Percentiles rank a stretch among this genome's conserved stretches.
Evolutionary conservation across 495 filamentous ascomycete species (phyloP).

Genomic region (Extremus antarcticus): DNA sequence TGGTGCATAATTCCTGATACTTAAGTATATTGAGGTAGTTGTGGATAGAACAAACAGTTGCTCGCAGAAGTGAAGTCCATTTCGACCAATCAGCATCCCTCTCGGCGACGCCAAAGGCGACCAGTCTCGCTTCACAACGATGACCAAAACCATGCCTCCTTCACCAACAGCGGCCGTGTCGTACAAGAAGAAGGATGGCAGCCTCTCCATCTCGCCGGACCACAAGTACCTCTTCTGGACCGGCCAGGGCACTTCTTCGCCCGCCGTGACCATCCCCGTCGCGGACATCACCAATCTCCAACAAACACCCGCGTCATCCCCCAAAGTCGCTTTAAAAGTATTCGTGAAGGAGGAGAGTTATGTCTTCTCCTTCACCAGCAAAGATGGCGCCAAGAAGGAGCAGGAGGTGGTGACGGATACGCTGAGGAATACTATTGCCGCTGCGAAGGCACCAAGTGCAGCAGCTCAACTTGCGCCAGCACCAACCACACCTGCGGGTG

Average conservation of each 20-base stretch:
- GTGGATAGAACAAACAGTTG: no score
- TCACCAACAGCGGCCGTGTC: slow-evolving; percentile 39
- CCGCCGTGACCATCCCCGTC: slow-evolving; percentile 57
- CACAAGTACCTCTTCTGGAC: slow-evolving; percentile 68
- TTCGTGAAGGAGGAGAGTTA: slow-evolving; percentile 64
- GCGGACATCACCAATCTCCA: slow-evolving; percentile 80
- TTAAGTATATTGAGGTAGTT: no score
- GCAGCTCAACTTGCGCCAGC: slow-evolving; percentile 16
- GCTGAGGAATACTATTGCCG: slow-evolving; percentile 64
- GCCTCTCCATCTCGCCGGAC: slow-evolving; percentile 60
- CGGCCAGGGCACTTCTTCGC: slow-evolving; percentile 46
- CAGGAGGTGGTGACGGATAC: slow-evolving; percentile 73
- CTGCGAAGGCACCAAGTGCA: slow-evolving; percentile 46
- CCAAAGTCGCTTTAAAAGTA: slow-evolving; percentile 87
- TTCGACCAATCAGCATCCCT: background rate
- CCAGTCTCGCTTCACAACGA: background rate
- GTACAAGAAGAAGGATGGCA: slow-evolving; percentile 96
- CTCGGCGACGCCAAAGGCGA: background rate
- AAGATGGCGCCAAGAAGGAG: slow-evolving; percentile 62
- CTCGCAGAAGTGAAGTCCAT: background rate
- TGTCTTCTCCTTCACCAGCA: slow-evolving; percentile 77
- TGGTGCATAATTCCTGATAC: no score
- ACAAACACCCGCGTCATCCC: slow-evolving; percentile 68
- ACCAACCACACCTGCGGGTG: slow-evolving; percentile 26
- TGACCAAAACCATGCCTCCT: slow-evolving; percentile 13